Evolutionary conservation across 1,284 basidiomycete species (phyloP).

Genomic region (Tilletiopsis washingtonensis): DNA sequence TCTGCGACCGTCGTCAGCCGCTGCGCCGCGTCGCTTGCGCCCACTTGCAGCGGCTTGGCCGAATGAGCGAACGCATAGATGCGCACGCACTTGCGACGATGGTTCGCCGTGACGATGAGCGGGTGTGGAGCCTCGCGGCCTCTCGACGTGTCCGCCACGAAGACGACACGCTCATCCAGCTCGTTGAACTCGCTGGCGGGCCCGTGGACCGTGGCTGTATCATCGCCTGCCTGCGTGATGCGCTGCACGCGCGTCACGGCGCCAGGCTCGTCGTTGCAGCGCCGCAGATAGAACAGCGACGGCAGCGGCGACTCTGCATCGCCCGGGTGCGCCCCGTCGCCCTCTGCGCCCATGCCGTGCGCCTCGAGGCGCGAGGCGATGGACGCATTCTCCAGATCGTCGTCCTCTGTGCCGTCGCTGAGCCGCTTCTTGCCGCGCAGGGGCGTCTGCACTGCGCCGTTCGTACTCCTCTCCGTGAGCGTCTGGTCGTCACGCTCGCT

Average conservation of each 20-base stretch:
- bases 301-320: slow-evolving; percentile 14
- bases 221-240: not conserved
- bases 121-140: too few species aligned
- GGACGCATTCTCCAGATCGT: slow-evolving; percentile 26
- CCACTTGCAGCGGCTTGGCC: too few species aligned
- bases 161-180: not conserved
- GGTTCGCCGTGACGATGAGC: too few species aligned
- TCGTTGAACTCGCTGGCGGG: not conserved
- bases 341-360: not conserved
- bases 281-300: slow-evolving; percentile 31
- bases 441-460: too few species aligned
- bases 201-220: not conserved
- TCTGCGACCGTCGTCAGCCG: too few species aligned
- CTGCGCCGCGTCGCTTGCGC: too few species aligned
- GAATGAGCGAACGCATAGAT: too few species aligned
- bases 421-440: not conserved
- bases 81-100: too few species aligned
- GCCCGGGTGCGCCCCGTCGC: slow-evolving; percentile 1
- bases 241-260: slow-evolving; percentile 12
- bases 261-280: slow-evolving; percentile 29
- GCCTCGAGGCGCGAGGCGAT: slow-evolving; percentile 17
- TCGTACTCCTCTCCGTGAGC: too few species aligned
- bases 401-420: slow-evolving; percentile 9
- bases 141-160: too few species aligned
- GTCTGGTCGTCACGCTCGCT: slow-evolving; percentile 13